Percentiles rank a stretch among this genome's conserved stretches.
Evolutionary conservation across 371 early-diverging fungal genomes (phyloP).

Genomic region (Syncephalastrum monosporum): DNA sequence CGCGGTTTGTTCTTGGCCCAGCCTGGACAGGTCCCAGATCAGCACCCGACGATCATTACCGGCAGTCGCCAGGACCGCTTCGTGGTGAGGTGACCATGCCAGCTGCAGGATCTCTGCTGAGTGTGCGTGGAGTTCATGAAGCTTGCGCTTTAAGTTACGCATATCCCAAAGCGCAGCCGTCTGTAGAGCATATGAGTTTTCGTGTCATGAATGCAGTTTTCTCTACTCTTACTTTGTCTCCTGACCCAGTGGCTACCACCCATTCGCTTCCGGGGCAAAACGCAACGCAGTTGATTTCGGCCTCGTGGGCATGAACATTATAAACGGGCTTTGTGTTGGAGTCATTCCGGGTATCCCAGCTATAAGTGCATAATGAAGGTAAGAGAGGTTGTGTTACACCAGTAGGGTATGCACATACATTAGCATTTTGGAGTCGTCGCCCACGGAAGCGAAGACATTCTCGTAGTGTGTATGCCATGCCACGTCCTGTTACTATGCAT

Average conservation of each 20-base stretch:
- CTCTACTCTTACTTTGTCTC: constrained; percentile 69
- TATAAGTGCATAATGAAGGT: constrained; percentile 21
- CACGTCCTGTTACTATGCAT: constrained; percentile 67
- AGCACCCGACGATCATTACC: constrained; percentile 92
- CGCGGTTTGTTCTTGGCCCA: constrained; percentile 88
- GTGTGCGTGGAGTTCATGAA: constrained; percentile 90
- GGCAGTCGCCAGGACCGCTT: constrained; percentile 93
- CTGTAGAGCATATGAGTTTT: constrained; percentile 22
- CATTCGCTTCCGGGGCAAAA: constrained; percentile 91
- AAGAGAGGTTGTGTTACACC: background rate
- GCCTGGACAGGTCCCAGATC: constrained; percentile 95
- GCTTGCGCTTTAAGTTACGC: constrained; percentile 78
- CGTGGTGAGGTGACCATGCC: constrained; percentile 95
- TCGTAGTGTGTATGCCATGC: constrained; percentile 87
- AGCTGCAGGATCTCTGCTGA: constrained; percentile 92
- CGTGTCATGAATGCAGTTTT: background rate
- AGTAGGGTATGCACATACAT: constrained; percentile 55
- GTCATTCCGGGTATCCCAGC: constrained; percentile 71
- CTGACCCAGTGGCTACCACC: constrained; percentile 93
- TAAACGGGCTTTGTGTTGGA: constrained; percentile 61
- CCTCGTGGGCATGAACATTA: constrained; percentile 84
- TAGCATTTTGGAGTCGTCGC: constrained; percentile 90
- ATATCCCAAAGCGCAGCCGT: constrained; percentile 97
- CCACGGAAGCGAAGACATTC: constrained; percentile 92
- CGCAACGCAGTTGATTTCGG: constrained; percentile 93